Evolutionary conservation across 768 basidiomycete species (phyloP), one percentile per base, ranked within the genome.

Genomic region (Suillus luteus): DNA sequence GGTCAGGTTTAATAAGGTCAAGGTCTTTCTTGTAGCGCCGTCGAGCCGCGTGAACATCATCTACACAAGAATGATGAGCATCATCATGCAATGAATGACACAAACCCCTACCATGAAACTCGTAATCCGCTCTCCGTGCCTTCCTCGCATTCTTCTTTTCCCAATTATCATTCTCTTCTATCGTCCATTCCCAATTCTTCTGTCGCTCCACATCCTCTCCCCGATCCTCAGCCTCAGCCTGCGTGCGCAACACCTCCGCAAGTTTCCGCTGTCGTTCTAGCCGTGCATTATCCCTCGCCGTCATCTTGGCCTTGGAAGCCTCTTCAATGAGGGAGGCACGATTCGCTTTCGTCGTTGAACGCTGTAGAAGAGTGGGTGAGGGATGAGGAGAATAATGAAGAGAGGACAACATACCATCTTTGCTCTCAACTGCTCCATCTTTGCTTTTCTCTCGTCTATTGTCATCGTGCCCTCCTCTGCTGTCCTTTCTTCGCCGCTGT

Each of bases 121-220:
- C 89, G 67, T 88, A 93, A 76, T 96, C 93, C 10, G 89, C 92
- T 75, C 93, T 83, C 74, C 94, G 82, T 66, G 85, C 86, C 77
- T 95, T 98, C 70, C 89, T 79, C 31, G 87, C 89, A 68, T 85
- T 75, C 75, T 95, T 94, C 82, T 91, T 92, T 80, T 97, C 95
- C 97, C 97, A 99, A 62, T 87, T 82, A 65, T 99, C 95, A 72
- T 95, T 96, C 77, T 98, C 94, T 78, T 98, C 94, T 63, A 97
- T 87, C 33, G 92, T 92, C 81, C 92, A 95, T 69, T 94, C 92
- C 95, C 95, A 98, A 71, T 95, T 94, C 83, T 93, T 94, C 72
- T 86, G 85, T 65, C 95, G 79, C 74, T 96, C 93, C 7, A 93
- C 80, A 72, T 98, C 96, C 74, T 95, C 93, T n/a, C 95, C 96